These are phyloP conservation scores for Ophiostoma montium DNA, from an alignment of 2,329 filamentous ascomycete species.

Conservation along the genomic window DNA sequence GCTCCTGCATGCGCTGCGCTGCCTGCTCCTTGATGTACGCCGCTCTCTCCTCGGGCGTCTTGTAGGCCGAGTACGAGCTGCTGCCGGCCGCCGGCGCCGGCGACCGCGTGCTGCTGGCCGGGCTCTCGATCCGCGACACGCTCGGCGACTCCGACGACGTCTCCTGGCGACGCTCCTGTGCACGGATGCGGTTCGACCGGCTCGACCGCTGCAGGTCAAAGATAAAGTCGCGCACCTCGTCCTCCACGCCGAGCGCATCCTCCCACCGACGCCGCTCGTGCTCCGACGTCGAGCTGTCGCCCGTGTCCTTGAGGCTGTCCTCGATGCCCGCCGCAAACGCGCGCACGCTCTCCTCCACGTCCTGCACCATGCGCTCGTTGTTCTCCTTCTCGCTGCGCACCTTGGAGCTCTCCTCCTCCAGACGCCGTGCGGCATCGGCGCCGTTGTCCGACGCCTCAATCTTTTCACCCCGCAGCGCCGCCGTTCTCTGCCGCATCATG, in stretches of 20 bases:
- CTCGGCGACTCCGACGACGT: slow-evolving; percentile 23
- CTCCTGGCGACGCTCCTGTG: slow-evolving; percentile 39
- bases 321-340: slow-evolving; percentile 79
- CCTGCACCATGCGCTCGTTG: slow-evolving; percentile 90
- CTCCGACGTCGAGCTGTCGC: slow-evolving; percentile 60
- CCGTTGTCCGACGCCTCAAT: slow-evolving; percentile 55
- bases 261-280: slow-evolving; percentile 93
- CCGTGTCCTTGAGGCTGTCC: slow-evolving; percentile 71
- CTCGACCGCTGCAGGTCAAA: slow-evolving; percentile 86
- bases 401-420: slow-evolving; percentile 78
- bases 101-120: slow-evolving; percentile 26
- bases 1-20: slow-evolving; percentile 91
- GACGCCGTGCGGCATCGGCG: slow-evolving; percentile 62
- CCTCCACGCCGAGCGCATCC: slow-evolving; percentile 87
- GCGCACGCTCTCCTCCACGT: slow-evolving; percentile 90
- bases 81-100: slow-evolving; percentile 35
- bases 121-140: slow-evolving; percentile 5
- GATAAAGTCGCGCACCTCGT: slow-evolving; percentile 95
- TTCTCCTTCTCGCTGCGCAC: slow-evolving; percentile 77
- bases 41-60: slow-evolving; percentile 83
- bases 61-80: slow-evolving; percentile 69
- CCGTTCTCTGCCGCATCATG: slow-evolving; percentile 97
- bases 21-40: slow-evolving; percentile 96
- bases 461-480: slow-evolving; percentile 78
- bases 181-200: slow-evolving; percentile 54